Percentiles rank a stretch among this genome's conserved stretches.
Conservation (phyloP, 768 basidiomycete genomes). For the Naematelia aurantialba region DNA sequence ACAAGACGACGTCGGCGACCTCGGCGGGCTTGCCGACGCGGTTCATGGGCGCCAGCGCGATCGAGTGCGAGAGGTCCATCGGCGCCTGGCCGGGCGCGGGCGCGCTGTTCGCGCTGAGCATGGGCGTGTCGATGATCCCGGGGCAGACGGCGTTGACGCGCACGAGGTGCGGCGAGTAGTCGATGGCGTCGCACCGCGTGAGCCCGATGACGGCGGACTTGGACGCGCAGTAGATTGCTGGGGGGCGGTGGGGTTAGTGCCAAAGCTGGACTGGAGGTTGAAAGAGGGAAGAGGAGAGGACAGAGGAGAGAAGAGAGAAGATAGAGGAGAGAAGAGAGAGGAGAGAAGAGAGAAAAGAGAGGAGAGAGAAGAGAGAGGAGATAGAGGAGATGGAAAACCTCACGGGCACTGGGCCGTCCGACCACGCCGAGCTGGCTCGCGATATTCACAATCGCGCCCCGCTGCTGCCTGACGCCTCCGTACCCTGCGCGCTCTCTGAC, state of each 20-base stretch:
- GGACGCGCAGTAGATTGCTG: conserved; percentile 30
- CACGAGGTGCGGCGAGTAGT: conserved; percentile 20
- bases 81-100: conserved; percentile 1
- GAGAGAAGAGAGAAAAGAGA: too few relatives aligned
- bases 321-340: too few relatives aligned
- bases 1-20: conserved; percentile 25
- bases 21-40: conserved; percentile 24
- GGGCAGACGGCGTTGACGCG: conserved; percentile 31
- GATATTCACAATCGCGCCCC: conserved; percentile 35
- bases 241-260: not conserved
- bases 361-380: too few relatives aligned
- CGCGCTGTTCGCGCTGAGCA: conserved; percentile 12
- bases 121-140: conserved; percentile 31
- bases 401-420: conserved; percentile 22
- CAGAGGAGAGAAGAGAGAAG: too few relatives aligned
- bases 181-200: conserved; percentile 31
- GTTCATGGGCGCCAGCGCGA: conserved; percentile 33
- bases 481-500: not conserved
- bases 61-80: conserved; percentile 15
- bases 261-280: not conserved
- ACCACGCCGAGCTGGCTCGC: conserved; percentile 36
- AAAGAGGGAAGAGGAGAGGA: too few relatives aligned
- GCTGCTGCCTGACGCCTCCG: conserved; percentile 17
- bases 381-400: too few relatives aligned
- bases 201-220: conserved; percentile 34